A percentile compares a stretch with the other conserved stretches of the same genome.
These are phyloP conservation scores for Gracilaria gracilis DNA, from an alignment of 23 red algal genomes.

Conservation along the genomic window DNA sequence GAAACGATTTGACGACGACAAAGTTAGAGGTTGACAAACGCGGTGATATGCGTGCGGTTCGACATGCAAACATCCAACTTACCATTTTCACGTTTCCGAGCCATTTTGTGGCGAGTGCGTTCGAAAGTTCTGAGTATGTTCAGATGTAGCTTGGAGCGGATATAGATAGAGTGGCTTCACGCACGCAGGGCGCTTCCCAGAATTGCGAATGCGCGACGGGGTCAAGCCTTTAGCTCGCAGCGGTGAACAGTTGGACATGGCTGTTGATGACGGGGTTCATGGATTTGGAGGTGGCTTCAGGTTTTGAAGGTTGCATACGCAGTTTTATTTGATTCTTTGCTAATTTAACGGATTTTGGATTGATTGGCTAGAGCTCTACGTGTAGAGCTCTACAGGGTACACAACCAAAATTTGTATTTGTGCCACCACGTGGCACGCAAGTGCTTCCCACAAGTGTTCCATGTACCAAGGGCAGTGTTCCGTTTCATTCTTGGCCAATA, in stretches of 20 bases:
- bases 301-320: too few relatives aligned
- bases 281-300: background rate
- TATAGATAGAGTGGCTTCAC: background rate
- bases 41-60: background rate
- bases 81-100: conserved; percentile 29
- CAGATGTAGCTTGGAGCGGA: background rate
- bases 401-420: too few relatives aligned
- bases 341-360: too few relatives aligned
- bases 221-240: too few relatives aligned
- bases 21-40: background rate
- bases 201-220: background rate
- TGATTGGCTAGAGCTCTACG: too few relatives aligned
- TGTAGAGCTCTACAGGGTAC: too few relatives aligned
- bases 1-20: background rate
- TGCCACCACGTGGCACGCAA: too few relatives aligned
- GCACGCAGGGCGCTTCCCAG: background rate
- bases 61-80: background rate
- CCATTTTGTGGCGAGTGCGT: background rate
- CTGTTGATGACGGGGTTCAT: background rate
- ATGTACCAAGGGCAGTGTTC: too few relatives aligned
- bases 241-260: background rate
- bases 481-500: too few relatives aligned
- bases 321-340: too few relatives aligned
- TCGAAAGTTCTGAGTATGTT: background rate
- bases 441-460: too few relatives aligned